phyloP scores from a whole-genome alignment of 1,284 basidiomycete species.

The Tilletia setariae region DNA sequence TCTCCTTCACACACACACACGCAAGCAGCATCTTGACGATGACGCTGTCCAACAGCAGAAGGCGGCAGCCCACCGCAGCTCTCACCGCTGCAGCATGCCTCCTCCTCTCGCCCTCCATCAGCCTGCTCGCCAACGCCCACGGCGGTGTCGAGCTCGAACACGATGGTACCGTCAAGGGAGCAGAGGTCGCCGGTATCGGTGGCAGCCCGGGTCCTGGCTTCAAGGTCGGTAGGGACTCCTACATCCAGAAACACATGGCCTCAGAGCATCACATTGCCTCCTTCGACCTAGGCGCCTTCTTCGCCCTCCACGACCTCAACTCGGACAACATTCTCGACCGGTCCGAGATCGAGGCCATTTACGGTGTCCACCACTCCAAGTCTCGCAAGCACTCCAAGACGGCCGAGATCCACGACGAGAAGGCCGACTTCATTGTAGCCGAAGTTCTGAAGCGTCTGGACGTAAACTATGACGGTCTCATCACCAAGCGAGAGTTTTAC shows the following conservation, averaged over 20 bases:
- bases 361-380: constrained; percentile 89
- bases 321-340: constrained; percentile 57
- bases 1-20: not conserved
- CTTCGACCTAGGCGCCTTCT: constrained; percentile 57
- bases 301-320: constrained; percentile 86
- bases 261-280: constrained; percentile 54
- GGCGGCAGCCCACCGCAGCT: not conserved
- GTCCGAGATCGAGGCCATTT: constrained; percentile 57
- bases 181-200: constrained; percentile 12
- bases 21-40: not conserved
- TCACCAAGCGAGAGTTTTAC: constrained; percentile 77
- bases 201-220: constrained; percentile 29
- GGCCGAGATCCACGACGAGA: constrained; percentile 75
- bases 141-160: constrained; percentile 12
- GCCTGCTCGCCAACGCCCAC: not conserved
- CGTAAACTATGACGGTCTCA: constrained; percentile 71
- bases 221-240: constrained; percentile 22
- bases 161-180: not conserved
- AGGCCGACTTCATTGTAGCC: constrained; percentile 76
- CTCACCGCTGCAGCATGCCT: not conserved
- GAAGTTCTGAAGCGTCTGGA: constrained; percentile 75
- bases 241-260: constrained; percentile 53
- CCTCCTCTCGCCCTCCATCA: not conserved
- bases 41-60: not conserved
- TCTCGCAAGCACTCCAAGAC: constrained; percentile 77